Percentiles rank a stretch among this genome's conserved stretches.
These are phyloP conservation scores for Leptosphaerulina australis DNA, from an alignment of 2,329 filamentous ascomycete species.

Conservation along the genomic window DNA sequence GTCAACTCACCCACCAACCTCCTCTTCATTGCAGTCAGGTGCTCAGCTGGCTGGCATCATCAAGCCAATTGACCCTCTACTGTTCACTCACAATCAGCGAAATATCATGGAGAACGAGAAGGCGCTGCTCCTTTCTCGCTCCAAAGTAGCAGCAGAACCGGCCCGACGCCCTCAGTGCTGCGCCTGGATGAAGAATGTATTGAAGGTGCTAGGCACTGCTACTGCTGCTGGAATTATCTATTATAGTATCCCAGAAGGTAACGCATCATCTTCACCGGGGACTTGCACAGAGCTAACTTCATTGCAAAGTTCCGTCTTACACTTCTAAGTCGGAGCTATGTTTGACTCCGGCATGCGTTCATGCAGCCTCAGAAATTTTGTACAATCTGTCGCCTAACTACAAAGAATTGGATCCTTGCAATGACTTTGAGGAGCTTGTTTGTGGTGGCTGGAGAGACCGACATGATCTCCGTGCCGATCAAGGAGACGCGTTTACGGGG, in stretches of 20 bases:
- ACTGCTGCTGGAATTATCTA: slow-evolving; percentile 28
- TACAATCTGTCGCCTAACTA: slow-evolving; percentile 68
- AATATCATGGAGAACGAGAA: slow-evolving; percentile 32
- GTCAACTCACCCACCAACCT: slow-evolving; percentile 5
- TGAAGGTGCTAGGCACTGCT: slow-evolving; percentile 26
- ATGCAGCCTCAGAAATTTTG: slow-evolving; percentile 67
- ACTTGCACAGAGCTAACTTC: neutral
- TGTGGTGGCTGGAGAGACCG: slow-evolving; percentile 70
- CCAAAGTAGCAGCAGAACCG: slow-evolving; percentile 14
- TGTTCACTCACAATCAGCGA: too few relatives aligned
- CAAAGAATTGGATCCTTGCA: slow-evolving; percentile 68
- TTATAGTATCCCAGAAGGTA: slow-evolving; percentile 27
- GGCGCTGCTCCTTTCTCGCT: slow-evolving; percentile 26
- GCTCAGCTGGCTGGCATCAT: slow-evolving; percentile 35
- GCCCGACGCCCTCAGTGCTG: slow-evolving; percentile 21
- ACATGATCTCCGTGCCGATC: slow-evolving; percentile 70
- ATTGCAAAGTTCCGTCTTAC: slow-evolving; percentile 1
- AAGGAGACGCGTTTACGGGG: slow-evolving; percentile 64
- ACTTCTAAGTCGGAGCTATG: slow-evolving; percentile 48
- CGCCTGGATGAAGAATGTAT: slow-evolving; percentile 17
- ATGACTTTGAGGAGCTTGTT: slow-evolving; percentile 70
- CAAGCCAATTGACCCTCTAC: neutral
- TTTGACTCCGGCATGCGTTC: slow-evolving; percentile 65
- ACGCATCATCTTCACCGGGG: neutral
- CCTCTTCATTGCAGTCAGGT: slow-evolving; percentile 20